Base-by-base conservation (phyloP, 768 basidiomycete species). In the Boletus vermiculosoides region DNA sequence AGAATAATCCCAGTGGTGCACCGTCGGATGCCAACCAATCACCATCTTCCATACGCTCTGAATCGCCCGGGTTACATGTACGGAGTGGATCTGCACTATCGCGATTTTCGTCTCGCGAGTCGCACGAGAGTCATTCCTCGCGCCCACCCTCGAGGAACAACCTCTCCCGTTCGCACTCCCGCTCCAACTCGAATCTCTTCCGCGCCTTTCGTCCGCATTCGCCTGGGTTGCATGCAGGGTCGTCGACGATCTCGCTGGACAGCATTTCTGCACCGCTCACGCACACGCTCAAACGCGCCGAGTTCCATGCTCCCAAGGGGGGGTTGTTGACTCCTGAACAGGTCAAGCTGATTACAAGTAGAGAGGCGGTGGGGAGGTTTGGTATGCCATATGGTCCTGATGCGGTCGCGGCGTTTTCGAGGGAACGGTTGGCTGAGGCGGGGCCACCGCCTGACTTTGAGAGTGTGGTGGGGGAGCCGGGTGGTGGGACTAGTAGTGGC, bases 181-280 rank as follows among this genome's bases (percentile, higher is more conserved):
- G 67, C 60, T 80, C 71, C 18, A 62, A 54, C 22, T 76, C 77
- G 37, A 57, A 48, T 28, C 57, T 66, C 31, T 40, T 63, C 13
- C 80, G 40, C 76, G 82, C 46, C 0, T 52, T 57, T 77, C 83
- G 67, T 75, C 75, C 59, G 77, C 81, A 45, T 66, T 70, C 36
- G 28, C 73, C 75, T 52, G 56, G 48, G 11, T 23, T 37, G 71
- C 75, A 53, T 9, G 77, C 84, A 46, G 83, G 78, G 34, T 88
- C 88, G 9, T 88, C 88, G 20, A 74, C 80, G 52, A 84, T 90
- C 54, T 90, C 90, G 18, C 76, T 91, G 36, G 77, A 83, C 60
- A 88, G 82, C 11, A 92, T 93, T 55, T 90, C 88, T 6, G 66
- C 87, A 5, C 91, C 91, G 8, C 80, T 93, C 10, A 79, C 85